Percentiles rank a stretch among this genome's conserved stretches.
Conservation (phyloP, 139 green algal genomes). For the Protoeuglena noctilucae region DNA sequence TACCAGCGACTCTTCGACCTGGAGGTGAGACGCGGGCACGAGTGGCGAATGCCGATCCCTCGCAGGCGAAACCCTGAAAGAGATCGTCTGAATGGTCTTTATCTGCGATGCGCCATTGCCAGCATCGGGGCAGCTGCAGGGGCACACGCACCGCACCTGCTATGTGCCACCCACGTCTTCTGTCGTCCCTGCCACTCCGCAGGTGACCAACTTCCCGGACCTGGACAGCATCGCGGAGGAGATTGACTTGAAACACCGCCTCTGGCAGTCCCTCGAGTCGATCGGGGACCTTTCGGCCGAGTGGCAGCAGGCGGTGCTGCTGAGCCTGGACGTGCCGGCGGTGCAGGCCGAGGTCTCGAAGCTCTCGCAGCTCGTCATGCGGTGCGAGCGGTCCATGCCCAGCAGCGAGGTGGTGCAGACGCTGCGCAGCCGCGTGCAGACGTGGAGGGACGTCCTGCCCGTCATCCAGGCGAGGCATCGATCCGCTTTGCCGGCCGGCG, state of each 20-base stretch:
- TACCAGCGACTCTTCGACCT: constrained; percentile 28
- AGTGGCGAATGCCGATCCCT: neutral
- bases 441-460: neutral
- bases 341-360: constrained; percentile 7
- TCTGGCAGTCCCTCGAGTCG: constrained; percentile 4
- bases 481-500: neutral
- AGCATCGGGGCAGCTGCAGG: neutral
- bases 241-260: constrained; percentile 3
- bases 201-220: constrained; percentile 5
- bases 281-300: neutral
- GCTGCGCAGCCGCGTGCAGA: neutral
- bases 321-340: neutral
- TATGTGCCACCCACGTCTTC: neutral
- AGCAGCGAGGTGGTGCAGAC: constrained; percentile 1
- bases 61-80: too few species aligned
- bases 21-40: constrained; percentile 12
- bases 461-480: neutral
- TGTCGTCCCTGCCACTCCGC: neutral
- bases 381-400: constrained; percentile 1
- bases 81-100: neutral
- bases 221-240: constrained; percentile 6
- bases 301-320: constrained; percentile 4
- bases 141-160: neutral
- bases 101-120: neutral
- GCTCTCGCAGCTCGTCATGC: constrained; percentile 4